Evolutionary conservation across 1,139 yeast genomes (phyloP).

Genomic region (Blastobotrys malaysiensis): DNA sequence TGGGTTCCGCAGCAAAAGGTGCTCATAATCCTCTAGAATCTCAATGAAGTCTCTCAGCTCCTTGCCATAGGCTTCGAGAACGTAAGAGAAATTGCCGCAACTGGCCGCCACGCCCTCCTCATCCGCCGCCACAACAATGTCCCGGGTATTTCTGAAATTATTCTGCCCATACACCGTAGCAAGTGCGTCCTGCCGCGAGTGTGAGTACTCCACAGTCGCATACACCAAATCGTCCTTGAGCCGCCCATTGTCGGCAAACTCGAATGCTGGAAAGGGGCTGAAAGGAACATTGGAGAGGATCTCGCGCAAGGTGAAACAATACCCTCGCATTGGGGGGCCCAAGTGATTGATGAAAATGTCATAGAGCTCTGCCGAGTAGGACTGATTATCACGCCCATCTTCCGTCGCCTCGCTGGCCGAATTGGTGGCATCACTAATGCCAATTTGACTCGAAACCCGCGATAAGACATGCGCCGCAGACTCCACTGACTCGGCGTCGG

Average conservation of each 20-base stretch:
- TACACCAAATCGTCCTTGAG: conserved; percentile 45
- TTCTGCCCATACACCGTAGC: conserved; percentile 54
- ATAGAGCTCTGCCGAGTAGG: conserved; percentile 43
- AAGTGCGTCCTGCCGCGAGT: conserved; percentile 54
- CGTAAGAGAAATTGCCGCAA: conserved; percentile 72
- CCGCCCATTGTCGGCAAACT: conserved; percentile 38
- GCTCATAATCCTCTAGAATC: conserved; percentile 42
- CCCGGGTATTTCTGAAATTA: conserved; percentile 38
- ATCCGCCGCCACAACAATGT: conserved; percentile 45
- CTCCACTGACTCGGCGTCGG: conserved; percentile 12
- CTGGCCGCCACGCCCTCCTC: conserved; percentile 82
- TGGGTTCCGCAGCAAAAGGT: conserved; percentile 2
- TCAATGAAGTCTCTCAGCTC: conserved; percentile 50
- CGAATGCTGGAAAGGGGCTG: conserved; percentile 35
- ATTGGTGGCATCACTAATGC: neutral
- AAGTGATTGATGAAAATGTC: conserved; percentile 59
- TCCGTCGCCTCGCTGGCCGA: neutral
- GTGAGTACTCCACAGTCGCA: conserved; percentile 52
- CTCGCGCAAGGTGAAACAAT: conserved; percentile 50
- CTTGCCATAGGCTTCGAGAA: conserved; percentile 56
- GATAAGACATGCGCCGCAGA: conserved; percentile 11
- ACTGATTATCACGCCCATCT: neutral
- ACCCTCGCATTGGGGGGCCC: conserved; percentile 69
- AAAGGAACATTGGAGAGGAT: conserved; percentile 60
- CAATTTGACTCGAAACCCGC: neutral